Evolutionary conservation across 371 early-diverging fungal species (phyloP).

Genomic region (Sporodiniella umbellata): DNA sequence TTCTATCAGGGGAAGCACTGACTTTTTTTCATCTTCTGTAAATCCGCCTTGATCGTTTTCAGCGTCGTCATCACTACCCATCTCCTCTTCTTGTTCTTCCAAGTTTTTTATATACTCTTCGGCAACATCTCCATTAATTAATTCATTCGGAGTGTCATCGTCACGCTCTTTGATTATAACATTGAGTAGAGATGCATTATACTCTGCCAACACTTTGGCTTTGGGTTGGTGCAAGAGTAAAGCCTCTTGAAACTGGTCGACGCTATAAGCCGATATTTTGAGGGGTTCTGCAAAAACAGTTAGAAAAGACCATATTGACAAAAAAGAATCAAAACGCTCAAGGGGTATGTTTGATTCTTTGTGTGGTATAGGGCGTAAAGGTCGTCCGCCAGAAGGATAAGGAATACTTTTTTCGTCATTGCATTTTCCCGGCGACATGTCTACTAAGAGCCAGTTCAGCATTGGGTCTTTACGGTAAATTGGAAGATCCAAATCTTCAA

Average conservation of each 20-base stretch:
- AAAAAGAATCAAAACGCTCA: slow-evolving; percentile 30
- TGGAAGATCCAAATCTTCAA: slow-evolving; percentile 60
- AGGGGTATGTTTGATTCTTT: slow-evolving; percentile 20
- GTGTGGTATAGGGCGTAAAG: slow-evolving; percentile 31
- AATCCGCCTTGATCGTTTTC: slow-evolving; percentile 10
- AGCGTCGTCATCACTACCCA: background rate
- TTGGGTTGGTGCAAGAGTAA: slow-evolving; percentile 26
- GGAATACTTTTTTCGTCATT: slow-evolving; percentile 22
- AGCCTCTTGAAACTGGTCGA: slow-evolving; percentile 44
- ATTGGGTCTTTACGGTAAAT: slow-evolving; percentile 49
- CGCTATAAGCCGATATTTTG: slow-evolving; percentile 28
- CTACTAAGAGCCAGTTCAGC: slow-evolving; percentile 38
- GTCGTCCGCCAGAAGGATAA: slow-evolving; percentile 39
- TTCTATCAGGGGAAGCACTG: slow-evolving; percentile 20
- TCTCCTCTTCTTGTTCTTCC: slow-evolving; percentile 8
- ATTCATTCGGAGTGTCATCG: slow-evolving; percentile 30
- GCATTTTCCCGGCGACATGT: slow-evolving; percentile 35
- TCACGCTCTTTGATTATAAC: slow-evolving; percentile 46
- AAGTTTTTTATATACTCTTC: slow-evolving; percentile 30
- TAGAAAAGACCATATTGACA: slow-evolving; percentile 40
- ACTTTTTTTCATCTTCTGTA: slow-evolving; percentile 3
- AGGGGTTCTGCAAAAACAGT: slow-evolving; percentile 43
- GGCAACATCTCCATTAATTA: slow-evolving; percentile 29
- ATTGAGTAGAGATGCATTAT: slow-evolving; percentile 33
- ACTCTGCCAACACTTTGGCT: slow-evolving; percentile 31